Conservation (phyloP, 441 rosid species). For the Corymbia citriodora region DNA sequence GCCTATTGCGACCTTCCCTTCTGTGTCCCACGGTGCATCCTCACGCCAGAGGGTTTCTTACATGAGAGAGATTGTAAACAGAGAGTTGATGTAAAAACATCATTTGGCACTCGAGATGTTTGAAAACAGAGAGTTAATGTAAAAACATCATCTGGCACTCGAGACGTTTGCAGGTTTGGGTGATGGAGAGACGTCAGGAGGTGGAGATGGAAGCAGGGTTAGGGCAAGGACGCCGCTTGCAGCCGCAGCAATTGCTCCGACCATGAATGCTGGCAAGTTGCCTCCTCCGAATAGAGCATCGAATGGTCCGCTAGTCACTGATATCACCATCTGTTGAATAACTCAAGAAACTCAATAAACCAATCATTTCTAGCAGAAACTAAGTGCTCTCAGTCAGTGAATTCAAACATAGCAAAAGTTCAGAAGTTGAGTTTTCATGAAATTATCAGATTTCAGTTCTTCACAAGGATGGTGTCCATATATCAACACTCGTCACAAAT, state of each 20-base stretch:
- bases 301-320: conserved; percentile 43
- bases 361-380: not conserved
- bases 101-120: not conserved
- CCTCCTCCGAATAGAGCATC: conserved; percentile 62
- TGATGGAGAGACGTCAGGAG: conserved; percentile 7
- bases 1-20: not conserved
- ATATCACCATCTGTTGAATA: conserved; percentile 43
- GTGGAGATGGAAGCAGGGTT: conserved; percentile 68
- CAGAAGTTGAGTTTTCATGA: not conserved
- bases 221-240: conserved; percentile 63
- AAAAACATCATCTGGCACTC: not conserved
- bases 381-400: not conserved
- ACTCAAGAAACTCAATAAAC: not conserved
- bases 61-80: not conserved
- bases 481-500: not conserved
- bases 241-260: conserved; percentile 61
- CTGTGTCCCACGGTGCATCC: not conserved
- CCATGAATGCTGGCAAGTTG: conserved; percentile 52
- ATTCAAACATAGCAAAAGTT: not conserved
- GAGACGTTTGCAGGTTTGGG: not conserved
- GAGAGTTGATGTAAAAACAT: not conserved
- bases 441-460: not conserved
- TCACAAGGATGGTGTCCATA: not conserved
- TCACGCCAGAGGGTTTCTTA: not conserved
- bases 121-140: not conserved